A percentile compares a stretch with the other conserved stretches of the same genome.
Evolutionary conservation across 345 rosid genomes (phyloP).

Genomic region (Psidium friedrichsthalianum): DNA sequence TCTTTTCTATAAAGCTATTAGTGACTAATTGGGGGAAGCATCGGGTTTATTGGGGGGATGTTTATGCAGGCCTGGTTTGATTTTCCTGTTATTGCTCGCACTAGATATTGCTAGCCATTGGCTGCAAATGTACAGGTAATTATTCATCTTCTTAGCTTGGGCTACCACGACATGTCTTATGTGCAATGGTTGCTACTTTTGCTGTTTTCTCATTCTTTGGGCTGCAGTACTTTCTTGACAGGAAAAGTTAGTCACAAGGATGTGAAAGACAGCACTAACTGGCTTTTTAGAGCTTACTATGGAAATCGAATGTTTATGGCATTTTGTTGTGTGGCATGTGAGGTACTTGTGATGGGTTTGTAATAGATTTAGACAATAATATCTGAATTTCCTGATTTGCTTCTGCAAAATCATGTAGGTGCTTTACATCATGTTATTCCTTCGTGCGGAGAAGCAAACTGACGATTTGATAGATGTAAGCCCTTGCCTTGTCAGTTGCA

Average conservation of each 20-base stretch:
- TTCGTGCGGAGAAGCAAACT: conserved; percentile 40
- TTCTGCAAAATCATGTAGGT: conserved; percentile 27
- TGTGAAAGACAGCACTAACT: conserved; percentile 82
- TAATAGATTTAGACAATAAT: background rate
- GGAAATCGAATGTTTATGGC: conserved; percentile 93
- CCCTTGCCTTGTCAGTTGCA: background rate
- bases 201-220: conserved; percentile 7
- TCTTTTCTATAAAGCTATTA: background rate
- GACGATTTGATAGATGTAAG: conserved; percentile 62
- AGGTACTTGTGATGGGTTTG: conserved; percentile 35
- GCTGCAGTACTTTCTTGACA: conserved; percentile 72
- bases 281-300: conserved; percentile 89
- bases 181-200: background rate
- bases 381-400: background rate
- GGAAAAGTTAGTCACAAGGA: conserved; percentile 94
- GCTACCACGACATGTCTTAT: background rate
- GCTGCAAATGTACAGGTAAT: conserved; percentile 93
- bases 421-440: conserved; percentile 74
- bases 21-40: background rate
- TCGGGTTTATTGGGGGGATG: background rate
- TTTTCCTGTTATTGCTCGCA: conserved; percentile 72
- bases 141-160: background rate
- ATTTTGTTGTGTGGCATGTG: conserved; percentile 86
- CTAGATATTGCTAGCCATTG: conserved; percentile 90
- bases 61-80: conserved; percentile 75